Conservation (phyloP, 2,329 filamentous ascomycete genomes). For the Aspergillus nomiae region DNA sequence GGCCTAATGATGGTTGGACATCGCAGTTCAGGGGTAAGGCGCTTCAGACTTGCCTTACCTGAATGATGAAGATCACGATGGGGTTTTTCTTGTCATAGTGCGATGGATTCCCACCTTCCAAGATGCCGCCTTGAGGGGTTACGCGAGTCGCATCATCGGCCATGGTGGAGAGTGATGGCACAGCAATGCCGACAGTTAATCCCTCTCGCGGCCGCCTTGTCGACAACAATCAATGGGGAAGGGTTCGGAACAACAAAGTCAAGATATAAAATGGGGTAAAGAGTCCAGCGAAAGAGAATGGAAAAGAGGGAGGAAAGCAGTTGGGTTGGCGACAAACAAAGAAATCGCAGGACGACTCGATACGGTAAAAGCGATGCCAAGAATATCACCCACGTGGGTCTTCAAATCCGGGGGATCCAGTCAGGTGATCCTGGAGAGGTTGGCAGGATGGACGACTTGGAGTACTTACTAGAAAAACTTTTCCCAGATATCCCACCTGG, state of each 20-base stretch:
- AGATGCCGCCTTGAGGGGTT: conserved; percentile 65
- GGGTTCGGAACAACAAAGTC: not conserved
- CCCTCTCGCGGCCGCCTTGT: not conserved
- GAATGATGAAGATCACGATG: conserved; percentile 75
- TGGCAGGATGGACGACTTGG: too few relatives aligned
- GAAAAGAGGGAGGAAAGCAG: not conserved
- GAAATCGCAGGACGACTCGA: not conserved
- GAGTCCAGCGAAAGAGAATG: too few relatives aligned
- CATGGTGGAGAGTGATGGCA: conserved; percentile 18
- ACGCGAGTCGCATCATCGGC: conserved; percentile 22
- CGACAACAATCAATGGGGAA: not conserved
- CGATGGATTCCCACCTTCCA: conserved; percentile 71
- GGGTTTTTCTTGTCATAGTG: conserved; percentile 70
- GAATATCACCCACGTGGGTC: not conserved
- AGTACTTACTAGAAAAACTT: too few relatives aligned
- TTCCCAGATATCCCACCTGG: too few relatives aligned
- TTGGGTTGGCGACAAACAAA: not conserved
- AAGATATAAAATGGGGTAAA: too few relatives aligned
- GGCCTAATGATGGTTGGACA: conserved; percentile 50
- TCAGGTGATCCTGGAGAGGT: not conserved
- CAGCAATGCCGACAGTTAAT: not conserved
- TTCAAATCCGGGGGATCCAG: not conserved
- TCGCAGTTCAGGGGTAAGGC: not conserved
- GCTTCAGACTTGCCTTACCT: conserved; percentile 48
- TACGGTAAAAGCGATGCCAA: not conserved